These are phyloP conservation scores for Coelastrella sp. DNA, from an alignment of 139 green algal species.

Conservation along the genomic window DNA sequence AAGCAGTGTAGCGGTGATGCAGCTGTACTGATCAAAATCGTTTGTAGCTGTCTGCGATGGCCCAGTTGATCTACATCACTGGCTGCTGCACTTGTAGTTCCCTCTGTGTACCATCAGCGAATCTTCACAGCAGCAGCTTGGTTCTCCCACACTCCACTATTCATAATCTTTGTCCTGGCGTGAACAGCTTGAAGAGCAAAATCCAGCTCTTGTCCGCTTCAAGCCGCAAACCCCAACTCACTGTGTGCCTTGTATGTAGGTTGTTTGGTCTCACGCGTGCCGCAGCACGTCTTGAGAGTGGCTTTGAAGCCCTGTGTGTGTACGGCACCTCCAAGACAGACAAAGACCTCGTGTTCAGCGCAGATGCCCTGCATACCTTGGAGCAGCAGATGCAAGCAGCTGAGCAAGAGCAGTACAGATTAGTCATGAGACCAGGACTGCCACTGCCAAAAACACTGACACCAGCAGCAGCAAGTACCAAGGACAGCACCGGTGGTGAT, in stretches of 20 bases:
- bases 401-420: constrained; percentile 25
- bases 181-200: neutral
- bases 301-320: constrained; percentile 45
- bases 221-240: neutral
- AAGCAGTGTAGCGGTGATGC: neutral
- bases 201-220: neutral
- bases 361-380: constrained; percentile 20
- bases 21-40: neutral
- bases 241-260: constrained; percentile 5
- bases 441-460: neutral
- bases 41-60: neutral
- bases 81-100: too few relatives aligned
- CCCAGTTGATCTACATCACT: too few relatives aligned
- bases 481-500: neutral
- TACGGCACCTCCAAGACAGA: constrained; percentile 50
- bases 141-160: too few relatives aligned
- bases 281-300: constrained; percentile 1
- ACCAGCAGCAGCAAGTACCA: neutral
- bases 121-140: too few relatives aligned
- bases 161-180: too few relatives aligned
- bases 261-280: constrained; percentile 29
- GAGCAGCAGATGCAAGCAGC: neutral
- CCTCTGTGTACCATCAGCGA: too few relatives aligned
- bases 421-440: constrained; percentile 44
- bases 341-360: constrained; percentile 46